Evolutionary conservation across 139 green algal genomes (phyloP), one percentile per base, ranked within the genome.

Genomic region (Asterochloris erici): DNA sequence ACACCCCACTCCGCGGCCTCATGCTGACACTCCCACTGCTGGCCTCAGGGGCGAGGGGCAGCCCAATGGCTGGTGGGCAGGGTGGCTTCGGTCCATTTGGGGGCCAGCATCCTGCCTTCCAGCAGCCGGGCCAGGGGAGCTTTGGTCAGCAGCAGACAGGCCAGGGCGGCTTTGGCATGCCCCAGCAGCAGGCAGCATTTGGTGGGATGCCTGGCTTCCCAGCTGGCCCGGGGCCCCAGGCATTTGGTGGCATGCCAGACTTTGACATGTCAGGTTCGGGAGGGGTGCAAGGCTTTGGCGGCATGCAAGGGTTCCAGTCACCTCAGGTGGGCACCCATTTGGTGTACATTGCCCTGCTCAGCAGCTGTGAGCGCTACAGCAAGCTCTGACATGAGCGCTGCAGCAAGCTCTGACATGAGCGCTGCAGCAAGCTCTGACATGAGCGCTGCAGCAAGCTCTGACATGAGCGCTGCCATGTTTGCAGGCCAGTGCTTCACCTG

Each of bases 261-360:
- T 70, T 24, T 26, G 66, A 71, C 66, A 10, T 21, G 66, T 26
- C 19, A 9, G 19, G 17, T 9, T 71, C 19, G 66, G 66, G 66
- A 4, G 17, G 76, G 14, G 17, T 80, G 60, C 29, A 62, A 69
- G 23, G 60, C 76, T 28, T 80, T 80, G 68, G 76, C 13, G 17
- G 68, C 76, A 80, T 61, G 68, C 76, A 80, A 62, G 68, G 60
- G 76, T n/a, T 80, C 69, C 68, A 62, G 76, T 54, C 54, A 70
- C 76, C 68, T 70, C 76, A 14, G 68, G 68, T 80, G 76, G n/a
- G 13, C 76, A 80, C n/a, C 60, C 68, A 68, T 0, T 0, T n/a
- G 61, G 11, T 17, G 17, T 14, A 12, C 17, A 27, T 27, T 54
- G 70, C 66, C 66, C 17, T 71, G 66, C 10, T 71, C 66, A 71